Base-by-base conservation (phyloP, 2,329 filamentous ascomycete genomes). In the Cylindrodendrum hubeiense region DNA sequence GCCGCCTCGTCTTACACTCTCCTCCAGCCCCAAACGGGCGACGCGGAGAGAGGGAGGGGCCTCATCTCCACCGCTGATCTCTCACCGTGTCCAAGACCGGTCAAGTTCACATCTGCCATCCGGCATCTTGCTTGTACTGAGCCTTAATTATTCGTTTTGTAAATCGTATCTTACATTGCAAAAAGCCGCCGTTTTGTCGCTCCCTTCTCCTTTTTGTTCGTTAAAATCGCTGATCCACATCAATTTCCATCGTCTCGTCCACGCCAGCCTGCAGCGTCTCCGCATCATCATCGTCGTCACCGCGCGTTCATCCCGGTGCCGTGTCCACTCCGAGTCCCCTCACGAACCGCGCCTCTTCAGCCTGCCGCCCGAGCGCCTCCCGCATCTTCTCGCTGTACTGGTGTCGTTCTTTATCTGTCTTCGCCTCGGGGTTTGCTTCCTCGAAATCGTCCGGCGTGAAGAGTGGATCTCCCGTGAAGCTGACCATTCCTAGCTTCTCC, bases 281-380 rank as follows among this genome's bases (percentile, higher is more conserved):
- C 46, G 51, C 30, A 44, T 56, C 15, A 54, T 51, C 21, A 30
- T 46, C 19, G 22, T 30, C 43, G n/a, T 39, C 52, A 17, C 15
- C 34, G 37, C 37, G 49, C 55, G 24, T 41, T 49, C 52, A 51
- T n/a, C 30, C 28, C 22, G 13, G 54, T 46, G 9, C 57, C 52
- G 65, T 58, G 47, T 57, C 55, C 37, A 73, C 37, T 24, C 74
- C 91, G 71, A 94, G 83, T 26, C 89, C 88, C 68, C 87, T 87
- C 77, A 95, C 87, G 78, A 93, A 94, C 69, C 90, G 85, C 63
- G 92, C 88, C 78, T 96, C 93, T 76, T 94, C 89, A 10, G 93
- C 93, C 79, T 97, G 93, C 69, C 85, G 84, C 80, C 93, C 89
- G 64, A 97, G 80, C 21, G 93, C 93, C 71, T 85, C 83, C 67